These are phyloP conservation scores for Funneliformis geosporum DNA, from an alignment of 192 early-diverging fungal species.

Conservation along the genomic window DNA sequence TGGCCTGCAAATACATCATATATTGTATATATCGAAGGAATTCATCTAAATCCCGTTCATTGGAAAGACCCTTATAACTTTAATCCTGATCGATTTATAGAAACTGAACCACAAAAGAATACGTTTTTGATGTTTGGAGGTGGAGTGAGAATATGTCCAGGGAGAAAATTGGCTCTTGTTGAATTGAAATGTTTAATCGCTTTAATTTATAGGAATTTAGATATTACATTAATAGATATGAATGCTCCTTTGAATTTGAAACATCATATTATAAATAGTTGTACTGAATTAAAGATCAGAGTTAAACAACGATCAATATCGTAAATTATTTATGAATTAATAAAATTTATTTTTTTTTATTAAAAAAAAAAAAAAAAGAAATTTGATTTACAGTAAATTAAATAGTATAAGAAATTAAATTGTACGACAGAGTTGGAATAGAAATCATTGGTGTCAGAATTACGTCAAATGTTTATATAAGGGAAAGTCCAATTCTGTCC, in stretches of 20 bases:
- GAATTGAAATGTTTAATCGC: not conserved
- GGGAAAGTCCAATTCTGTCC: no score
- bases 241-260: not conserved
- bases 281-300: not conserved
- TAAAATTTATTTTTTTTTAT: no score
- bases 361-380: no score
- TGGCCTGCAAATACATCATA: not conserved
- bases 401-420: no score
- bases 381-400: no score
- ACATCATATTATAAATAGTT: not conserved
- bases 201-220: not conserved
- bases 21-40: not conserved
- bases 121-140: not conserved
- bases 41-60: not conserved
- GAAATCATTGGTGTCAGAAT: no score
- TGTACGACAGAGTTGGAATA: no score
- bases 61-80: not conserved
- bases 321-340: no score
- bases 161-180: not conserved
- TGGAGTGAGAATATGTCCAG: conserved; percentile 1
- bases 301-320: not conserved
- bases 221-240: not conserved
- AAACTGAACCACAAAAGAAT: not conserved
- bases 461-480: no score
- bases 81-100: not conserved